phyloP scores from a whole-genome alignment of 768 basidiomycete species.

The Termitomyces sp. region DNA sequence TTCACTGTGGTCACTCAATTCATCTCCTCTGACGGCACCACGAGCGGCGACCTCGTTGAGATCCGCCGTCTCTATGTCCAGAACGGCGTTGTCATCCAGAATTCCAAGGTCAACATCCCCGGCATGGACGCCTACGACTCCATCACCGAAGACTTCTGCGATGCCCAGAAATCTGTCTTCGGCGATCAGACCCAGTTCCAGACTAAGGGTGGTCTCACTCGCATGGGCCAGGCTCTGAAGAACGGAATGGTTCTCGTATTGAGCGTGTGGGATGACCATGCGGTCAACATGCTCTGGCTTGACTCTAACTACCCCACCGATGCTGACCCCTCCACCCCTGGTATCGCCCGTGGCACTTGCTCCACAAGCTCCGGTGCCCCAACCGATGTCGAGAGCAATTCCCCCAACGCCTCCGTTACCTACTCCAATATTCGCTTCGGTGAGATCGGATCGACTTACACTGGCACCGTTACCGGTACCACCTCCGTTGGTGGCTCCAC shows the following conservation, averaged over 20 bases:
- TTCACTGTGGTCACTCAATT: conserved; percentile 59
- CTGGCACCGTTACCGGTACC: not conserved
- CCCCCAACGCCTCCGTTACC: conserved; percentile 20
- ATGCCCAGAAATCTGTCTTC: conserved; percentile 35
- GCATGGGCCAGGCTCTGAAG: conserved; percentile 28
- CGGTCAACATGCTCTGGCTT: conserved; percentile 23
- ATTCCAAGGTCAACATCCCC: conserved; percentile 25
- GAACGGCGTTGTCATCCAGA: not conserved
- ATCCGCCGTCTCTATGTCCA: conserved; percentile 24
- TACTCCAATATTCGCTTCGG: conserved; percentile 30
- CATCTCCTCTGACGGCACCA: conserved; percentile 40
- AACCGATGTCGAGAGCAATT: conserved; percentile 26
- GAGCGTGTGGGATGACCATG: conserved; percentile 38
- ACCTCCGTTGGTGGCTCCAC: not conserved
- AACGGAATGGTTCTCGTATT: conserved; percentile 39
- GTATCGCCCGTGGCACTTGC: conserved; percentile 29
- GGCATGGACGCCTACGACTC: conserved; percentile 29
- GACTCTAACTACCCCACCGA: conserved; percentile 25
- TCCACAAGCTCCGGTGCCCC: conserved; percentile 32
- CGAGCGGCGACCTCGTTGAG: conserved; percentile 42
- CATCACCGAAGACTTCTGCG: conserved; percentile 5
- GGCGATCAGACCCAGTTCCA: conserved; percentile 40
- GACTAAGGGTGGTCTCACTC: conserved; percentile 34
- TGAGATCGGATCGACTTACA: conserved; percentile 7
- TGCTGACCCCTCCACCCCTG: conserved; percentile 16